These are phyloP conservation scores for Rhododendron molle DNA, from an alignment of 148 eudicot genomes.

Conservation along the genomic window DNA sequence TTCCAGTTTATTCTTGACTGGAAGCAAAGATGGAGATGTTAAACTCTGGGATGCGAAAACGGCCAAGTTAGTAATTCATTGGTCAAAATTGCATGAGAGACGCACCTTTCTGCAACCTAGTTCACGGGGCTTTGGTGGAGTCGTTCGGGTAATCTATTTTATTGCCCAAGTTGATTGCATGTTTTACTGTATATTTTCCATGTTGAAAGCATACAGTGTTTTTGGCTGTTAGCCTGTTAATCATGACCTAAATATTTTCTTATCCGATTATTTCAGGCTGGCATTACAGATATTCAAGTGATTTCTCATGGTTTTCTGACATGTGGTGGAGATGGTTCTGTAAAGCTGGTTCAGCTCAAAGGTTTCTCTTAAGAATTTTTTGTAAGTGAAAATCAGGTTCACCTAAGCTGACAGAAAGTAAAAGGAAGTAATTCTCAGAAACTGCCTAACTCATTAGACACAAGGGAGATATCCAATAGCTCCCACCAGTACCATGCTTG, in stretches of 20 bases:
- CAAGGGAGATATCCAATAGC: background rate
- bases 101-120: slow-evolving; percentile 90
- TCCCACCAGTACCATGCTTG: background rate
- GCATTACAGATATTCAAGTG: slow-evolving; percentile 78
- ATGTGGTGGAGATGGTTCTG: slow-evolving; percentile 88
- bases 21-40: slow-evolving; percentile 98
- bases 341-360: slow-evolving; percentile 53
- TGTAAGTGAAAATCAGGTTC: background rate
- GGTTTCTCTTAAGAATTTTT: slow-evolving; percentile 19
- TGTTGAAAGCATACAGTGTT: background rate
- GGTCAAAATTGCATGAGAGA: slow-evolving; percentile 92
- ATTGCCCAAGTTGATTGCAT: background rate
- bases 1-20: slow-evolving; percentile 89
- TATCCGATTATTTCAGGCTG: slow-evolving; percentile 48
- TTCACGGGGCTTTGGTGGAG: slow-evolving; percentile 81
- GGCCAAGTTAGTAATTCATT: slow-evolving; percentile 75
- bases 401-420: background rate
- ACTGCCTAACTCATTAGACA: background rate
- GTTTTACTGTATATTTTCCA: background rate
- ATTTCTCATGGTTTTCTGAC: slow-evolving; percentile 69
- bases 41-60: slow-evolving; percentile 97
- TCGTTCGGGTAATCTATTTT: slow-evolving; percentile 55
- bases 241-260: slow-evolving; percentile 13
- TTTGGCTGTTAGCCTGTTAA: background rate
- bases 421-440: background rate